Percentiles rank a stretch among this genome's conserved stretches.
These are phyloP conservation scores for Globisporangium alternatum DNA, from an alignment of 352 stramenopile genomes.

Conservation along the genomic window DNA sequence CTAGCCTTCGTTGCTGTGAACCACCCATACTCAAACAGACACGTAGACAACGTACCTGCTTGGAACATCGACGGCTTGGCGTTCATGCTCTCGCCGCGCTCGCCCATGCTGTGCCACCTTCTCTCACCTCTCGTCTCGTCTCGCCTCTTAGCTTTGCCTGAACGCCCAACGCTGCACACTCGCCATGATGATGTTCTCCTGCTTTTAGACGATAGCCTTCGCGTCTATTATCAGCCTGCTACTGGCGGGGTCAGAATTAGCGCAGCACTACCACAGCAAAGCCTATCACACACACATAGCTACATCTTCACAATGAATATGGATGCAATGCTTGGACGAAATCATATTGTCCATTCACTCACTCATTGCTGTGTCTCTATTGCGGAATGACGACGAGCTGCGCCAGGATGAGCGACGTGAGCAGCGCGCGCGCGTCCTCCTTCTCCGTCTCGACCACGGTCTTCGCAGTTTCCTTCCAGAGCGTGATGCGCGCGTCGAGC, in stretches of 20 bases:
- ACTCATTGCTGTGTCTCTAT: not conserved
- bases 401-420: constrained; percentile 54
- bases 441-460: constrained; percentile 79
- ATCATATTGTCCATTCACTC: not conserved
- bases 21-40: not conserved
- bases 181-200: not conserved
- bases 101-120: constrained; percentile 8
- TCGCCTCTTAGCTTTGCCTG: too few species aligned
- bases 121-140: not conserved
- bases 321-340: not conserved
- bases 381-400: constrained; percentile 26
- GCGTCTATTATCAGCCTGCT: not conserved
- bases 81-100: constrained; percentile 23
- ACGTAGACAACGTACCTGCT: constrained; percentile 14
- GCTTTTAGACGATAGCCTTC: not conserved
- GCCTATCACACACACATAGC: not conserved
- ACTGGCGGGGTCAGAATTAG: not conserved
- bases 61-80: constrained; percentile 20
- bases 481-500: constrained; percentile 66
- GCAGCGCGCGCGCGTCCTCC: constrained; percentile 58
- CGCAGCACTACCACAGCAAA: not conserved
- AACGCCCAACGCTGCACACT: not conserved
- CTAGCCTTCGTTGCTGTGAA: not conserved
- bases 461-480: constrained; percentile 76
- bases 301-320: not conserved